phyloP scores from a whole-genome alignment of 768 basidiomycete genomes.

The Lactarius deliciosus region DNA sequence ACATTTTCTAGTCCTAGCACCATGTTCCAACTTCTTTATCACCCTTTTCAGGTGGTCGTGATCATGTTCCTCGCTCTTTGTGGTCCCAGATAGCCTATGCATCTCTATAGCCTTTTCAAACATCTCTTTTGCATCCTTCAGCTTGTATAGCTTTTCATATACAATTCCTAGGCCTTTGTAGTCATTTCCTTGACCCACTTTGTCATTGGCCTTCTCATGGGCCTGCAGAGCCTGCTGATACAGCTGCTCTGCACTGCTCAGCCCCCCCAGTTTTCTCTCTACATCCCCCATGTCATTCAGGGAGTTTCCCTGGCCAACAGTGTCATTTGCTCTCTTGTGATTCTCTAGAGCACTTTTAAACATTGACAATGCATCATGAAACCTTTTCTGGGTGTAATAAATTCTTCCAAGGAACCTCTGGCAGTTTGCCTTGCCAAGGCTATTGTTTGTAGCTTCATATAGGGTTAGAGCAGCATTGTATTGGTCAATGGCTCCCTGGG shows the following conservation, averaged over 20 bases:
- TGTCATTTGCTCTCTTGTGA: slow-evolving; percentile 10
- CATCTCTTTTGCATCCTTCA: slow-evolving; percentile 19
- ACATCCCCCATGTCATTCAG: slow-evolving; percentile 17
- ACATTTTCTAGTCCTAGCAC: not conserved
- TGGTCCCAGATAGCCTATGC: slow-evolving; percentile 11
- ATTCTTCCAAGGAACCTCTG: slow-evolving; percentile 14
- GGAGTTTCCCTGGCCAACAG: slow-evolving; percentile 23
- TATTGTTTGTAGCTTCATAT: slow-evolving; percentile 9
- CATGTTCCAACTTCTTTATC: slow-evolving; percentile 7
- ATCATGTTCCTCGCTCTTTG: slow-evolving; percentile 17
- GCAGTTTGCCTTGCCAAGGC: slow-evolving; percentile 24
- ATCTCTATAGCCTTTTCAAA: slow-evolving; percentile 23
- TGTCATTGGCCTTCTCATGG: slow-evolving; percentile 20
- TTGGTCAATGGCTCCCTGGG: not conserved
- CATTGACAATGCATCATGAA: slow-evolving; percentile 8
- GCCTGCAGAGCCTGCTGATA: slow-evolving; percentile 14
- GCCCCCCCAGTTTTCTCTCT: slow-evolving; percentile 8
- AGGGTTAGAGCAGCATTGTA: slow-evolving; percentile 8
- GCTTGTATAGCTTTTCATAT: slow-evolving; percentile 17
- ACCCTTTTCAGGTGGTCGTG: slow-evolving; percentile 11
- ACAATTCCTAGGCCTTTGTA: slow-evolving; percentile 19
- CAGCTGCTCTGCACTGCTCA: slow-evolving; percentile 9
- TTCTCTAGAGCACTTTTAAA: slow-evolving; percentile 22
- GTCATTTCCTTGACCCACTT: slow-evolving; percentile 24
- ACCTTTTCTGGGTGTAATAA: slow-evolving; percentile 2